phyloP scores from a whole-genome alignment of 805 yeast genomes.

The Metschnikowia peoriensis region DNA sequence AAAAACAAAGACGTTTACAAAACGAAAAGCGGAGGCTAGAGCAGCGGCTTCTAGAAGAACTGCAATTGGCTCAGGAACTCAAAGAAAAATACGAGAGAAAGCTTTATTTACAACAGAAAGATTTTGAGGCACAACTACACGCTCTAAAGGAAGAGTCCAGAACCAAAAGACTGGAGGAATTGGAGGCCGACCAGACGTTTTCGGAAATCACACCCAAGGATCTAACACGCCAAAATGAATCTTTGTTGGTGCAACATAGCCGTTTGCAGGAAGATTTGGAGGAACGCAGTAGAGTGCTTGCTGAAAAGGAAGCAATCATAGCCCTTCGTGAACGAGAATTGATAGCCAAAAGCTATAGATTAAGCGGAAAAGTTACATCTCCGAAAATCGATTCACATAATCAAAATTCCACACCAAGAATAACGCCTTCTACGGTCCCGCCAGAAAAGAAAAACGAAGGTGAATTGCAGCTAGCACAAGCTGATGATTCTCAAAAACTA shows the following conservation, averaged over 20 bases:
- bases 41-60: slow-evolving; percentile 1
- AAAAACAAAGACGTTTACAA: slow-evolving; percentile 1
- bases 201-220: neutral
- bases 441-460: too few species aligned
- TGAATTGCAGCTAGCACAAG: too few species aligned
- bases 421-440: neutral
- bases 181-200: neutral
- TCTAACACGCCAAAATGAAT: neutral
- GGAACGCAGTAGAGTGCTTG: neutral
- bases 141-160: slow-evolving; percentile 4
- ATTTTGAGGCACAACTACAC: slow-evolving; percentile 8
- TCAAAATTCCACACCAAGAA: neutral
- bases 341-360: neutral
- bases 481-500: neutral
- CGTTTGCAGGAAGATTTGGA: neutral
- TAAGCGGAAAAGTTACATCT: neutral
- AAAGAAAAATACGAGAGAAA: slow-evolving; percentile 11
- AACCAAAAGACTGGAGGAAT: neutral
- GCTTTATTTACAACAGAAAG: slow-evolving; percentile 6
- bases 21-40: slow-evolving; percentile 3
- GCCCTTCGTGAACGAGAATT: neutral
- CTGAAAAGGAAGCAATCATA: neutral
- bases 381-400: neutral
- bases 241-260: neutral
- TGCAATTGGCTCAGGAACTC: neutral